These are phyloP conservation scores for Curvularia spicifera DNA, from an alignment of 2,329 filamentous ascomycete genomes.

Conservation along the genomic window DNA sequence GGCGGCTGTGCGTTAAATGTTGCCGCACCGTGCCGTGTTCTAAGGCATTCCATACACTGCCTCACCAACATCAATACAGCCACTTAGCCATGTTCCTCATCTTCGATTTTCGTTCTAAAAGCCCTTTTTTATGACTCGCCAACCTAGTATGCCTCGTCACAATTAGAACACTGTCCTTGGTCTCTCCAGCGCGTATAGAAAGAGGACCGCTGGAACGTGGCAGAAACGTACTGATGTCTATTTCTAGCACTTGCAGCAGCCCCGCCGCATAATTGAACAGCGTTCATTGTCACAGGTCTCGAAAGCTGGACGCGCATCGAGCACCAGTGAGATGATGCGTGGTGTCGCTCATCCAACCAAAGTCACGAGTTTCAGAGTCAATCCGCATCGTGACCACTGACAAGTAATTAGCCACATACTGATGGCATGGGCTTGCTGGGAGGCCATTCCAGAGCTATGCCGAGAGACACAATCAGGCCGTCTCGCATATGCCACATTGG, in stretches of 20 bases:
- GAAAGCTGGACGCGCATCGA: background rate
- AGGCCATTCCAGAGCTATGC: constrained; percentile 1
- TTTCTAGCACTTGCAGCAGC: background rate
- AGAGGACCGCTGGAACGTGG: background rate
- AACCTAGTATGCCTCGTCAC: constrained; percentile 5
- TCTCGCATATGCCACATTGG: constrained; percentile 10
- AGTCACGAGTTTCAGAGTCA: background rate
- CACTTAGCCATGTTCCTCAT: background rate
- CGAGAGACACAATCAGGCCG: constrained; percentile 4
- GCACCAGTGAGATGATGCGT: background rate
- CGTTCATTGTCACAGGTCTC: background rate
- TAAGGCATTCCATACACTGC: constrained; percentile 6
- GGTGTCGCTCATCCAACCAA: constrained; percentile 2
- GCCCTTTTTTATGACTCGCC: background rate
- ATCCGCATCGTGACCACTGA: background rate
- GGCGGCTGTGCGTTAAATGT: constrained; percentile 4
- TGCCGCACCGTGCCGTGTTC: constrained; percentile 8
- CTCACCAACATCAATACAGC: constrained; percentile 6
- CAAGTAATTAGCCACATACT: background rate
- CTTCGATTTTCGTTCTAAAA: background rate
- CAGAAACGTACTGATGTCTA: background rate
- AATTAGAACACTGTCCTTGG: background rate
- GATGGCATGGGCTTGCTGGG: background rate
- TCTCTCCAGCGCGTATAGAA: background rate
- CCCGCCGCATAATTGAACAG: background rate